These are phyloP conservation scores for Macadamia integrifolia DNA, from an alignment of 164 flowering plant species.

Conservation along the genomic window DNA sequence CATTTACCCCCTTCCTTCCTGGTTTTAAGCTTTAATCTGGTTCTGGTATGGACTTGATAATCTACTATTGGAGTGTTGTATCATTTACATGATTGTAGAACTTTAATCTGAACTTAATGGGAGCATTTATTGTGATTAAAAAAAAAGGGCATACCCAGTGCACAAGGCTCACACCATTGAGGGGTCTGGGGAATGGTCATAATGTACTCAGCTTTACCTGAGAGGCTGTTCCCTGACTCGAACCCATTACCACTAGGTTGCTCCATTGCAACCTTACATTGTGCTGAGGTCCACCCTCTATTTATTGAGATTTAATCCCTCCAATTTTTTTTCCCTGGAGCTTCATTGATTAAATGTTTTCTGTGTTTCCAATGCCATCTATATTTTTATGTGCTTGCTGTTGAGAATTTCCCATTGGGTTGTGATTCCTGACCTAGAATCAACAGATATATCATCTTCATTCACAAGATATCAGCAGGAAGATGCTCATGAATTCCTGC, in stretches of 20 bases:
- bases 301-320: neutral
- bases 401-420: neutral
- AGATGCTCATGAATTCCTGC: constrained; percentile 97
- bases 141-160: too few relatives aligned
- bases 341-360: neutral
- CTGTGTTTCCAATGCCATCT: neutral
- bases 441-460: constrained; percentile 50
- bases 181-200: too few relatives aligned
- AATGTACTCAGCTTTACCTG: too few relatives aligned
- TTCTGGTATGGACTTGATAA: neutral
- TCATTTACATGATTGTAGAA: neutral
- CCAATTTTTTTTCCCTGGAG: neutral
- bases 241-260: too few relatives aligned
- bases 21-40: neutral
- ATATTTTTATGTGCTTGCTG: neutral
- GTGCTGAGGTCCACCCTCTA: too few relatives aligned
- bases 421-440: constrained; percentile 34
- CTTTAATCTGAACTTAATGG: neutral
- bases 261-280: too few relatives aligned
- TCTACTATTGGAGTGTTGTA: neutral
- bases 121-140: too few relatives aligned
- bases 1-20: neutral
- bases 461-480: constrained; percentile 66
- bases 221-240: too few relatives aligned
- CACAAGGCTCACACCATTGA: too few relatives aligned